Evolutionary conservation across 306 rosid species (phyloP).

Genomic region (Cucurbita moschata): DNA sequence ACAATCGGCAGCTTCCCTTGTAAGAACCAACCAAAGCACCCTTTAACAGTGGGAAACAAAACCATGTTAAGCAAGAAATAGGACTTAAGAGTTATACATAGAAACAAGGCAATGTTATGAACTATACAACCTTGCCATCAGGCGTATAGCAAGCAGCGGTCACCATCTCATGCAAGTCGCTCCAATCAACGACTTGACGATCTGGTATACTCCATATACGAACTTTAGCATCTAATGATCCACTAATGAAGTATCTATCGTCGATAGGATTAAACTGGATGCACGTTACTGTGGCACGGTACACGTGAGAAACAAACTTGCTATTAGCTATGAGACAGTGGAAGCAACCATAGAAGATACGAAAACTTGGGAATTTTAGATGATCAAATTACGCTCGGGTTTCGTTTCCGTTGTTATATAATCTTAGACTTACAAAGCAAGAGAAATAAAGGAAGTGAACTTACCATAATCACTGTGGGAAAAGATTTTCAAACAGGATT

Average conservation of each 20-base stretch:
- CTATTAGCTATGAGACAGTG: constrained; percentile 25
- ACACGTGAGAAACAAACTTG: constrained; percentile 20
- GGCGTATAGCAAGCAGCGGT: constrained; percentile 98
- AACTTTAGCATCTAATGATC: constrained; percentile 93
- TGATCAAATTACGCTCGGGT: not conserved
- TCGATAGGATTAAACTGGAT: constrained; percentile 99
- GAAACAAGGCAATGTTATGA: constrained; percentile 7
- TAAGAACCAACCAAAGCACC: constrained; percentile 88
- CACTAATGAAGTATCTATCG: constrained; percentile 96
- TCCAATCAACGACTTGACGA: constrained; percentile 93
- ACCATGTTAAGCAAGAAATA: constrained; percentile 11
- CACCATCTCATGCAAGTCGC: constrained; percentile 94
- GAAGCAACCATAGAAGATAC: not conserved
- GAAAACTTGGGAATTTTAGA: not conserved
- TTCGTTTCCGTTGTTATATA: not conserved
- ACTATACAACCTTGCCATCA: constrained; percentile 89
- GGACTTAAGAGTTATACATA: constrained; percentile 11
- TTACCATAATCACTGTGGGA: constrained; percentile 94
- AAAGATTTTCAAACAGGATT: constrained; percentile 72
- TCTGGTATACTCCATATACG: constrained; percentile 98
- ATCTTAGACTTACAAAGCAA: not conserved
- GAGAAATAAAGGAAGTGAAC: constrained; percentile 12
- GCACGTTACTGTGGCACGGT: constrained; percentile 81
- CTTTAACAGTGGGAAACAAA: constrained; percentile 26
- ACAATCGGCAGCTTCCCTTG: constrained; percentile 93